A percentile compares a stretch with the other conserved stretches of the same genome.
phyloP scores from a whole-genome alignment of 371 early-diverging fungal species.

The Apophysomyces trapeziformis region DNA sequence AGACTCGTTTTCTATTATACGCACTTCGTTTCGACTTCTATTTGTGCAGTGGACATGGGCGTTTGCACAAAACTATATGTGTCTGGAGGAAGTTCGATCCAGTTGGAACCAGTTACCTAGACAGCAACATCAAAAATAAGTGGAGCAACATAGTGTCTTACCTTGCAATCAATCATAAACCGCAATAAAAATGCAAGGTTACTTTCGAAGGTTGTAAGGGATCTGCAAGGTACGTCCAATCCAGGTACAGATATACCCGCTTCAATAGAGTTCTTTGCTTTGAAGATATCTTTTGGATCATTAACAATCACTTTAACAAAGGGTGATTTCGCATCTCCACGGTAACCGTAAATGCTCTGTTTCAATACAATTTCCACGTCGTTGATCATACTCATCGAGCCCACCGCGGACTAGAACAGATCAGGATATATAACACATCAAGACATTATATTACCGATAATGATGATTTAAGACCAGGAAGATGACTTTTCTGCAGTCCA shows the following conservation, averaged over 20 bases:
- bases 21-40: conserved; percentile 79
- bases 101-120: conserved; percentile 86
- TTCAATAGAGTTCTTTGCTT: conserved; percentile 52
- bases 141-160: conserved; percentile 15
- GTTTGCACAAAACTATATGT: conserved; percentile 58
- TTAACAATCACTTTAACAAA: conserved; percentile 73
- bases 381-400: conserved; percentile 41
- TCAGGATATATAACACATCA: background rate
- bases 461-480: conserved; percentile 58
- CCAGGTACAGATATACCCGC: conserved; percentile 61
- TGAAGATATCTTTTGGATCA: conserved; percentile 58
- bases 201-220: conserved; percentile 85
- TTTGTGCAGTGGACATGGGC: conserved; percentile 73
- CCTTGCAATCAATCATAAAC: conserved; percentile 97
- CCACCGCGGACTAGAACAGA: conserved; percentile 24
- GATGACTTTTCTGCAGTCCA: conserved; percentile 70
- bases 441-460: conserved; percentile 55
- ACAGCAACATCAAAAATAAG: background rate
- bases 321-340: conserved; percentile 69
- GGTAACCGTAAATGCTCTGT: conserved; percentile 84
- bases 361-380: conserved; percentile 71
- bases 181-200: conserved; percentile 91
- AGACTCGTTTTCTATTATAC: conserved; percentile 5
- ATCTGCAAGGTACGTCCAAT: conserved; percentile 37
- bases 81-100: conserved; percentile 89